Base-by-base conservation (phyloP, 768 basidiomycete genomes). In the Tricholoma saponaceum region DNA sequence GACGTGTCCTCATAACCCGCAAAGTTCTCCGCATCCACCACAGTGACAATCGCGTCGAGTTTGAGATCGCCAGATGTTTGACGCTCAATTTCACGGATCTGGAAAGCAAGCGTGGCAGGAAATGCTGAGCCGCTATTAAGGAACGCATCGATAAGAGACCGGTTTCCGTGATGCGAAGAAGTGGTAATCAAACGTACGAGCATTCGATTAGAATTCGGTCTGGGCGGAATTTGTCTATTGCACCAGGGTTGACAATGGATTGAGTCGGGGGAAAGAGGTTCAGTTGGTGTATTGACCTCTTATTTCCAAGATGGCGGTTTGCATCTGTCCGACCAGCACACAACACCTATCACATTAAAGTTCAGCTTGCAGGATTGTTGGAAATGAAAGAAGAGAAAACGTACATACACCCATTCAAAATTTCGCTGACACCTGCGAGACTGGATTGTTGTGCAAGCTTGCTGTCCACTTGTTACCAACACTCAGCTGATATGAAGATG, bases 151-250 rank as follows among this genome's bases (percentile, higher is more conserved):
- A 39, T 4, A 18, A 47, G 14, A 16, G 20, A 22, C 39, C 20
- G 16, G 0, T 14, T 22, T n/a, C 6, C 3, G 30, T 32, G 23
- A 9, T 51, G 47, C 16, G 16, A 28, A 52, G 22, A 47, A n/a
- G 12, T 8, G 16, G 2, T 14, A 35, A 26, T 39, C 3, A 26
- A 23, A 76, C 85, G 55, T 67, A 94, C 92, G 93, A 95, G 79
- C 90, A 92, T 74, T 98, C 95, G 58, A 98, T 92, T 64, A 98
- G 87, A 65, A 98, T 95, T 35, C 95, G 80, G 72, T 98, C 93
- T 2, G 95, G 94, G 18, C 78, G 74, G 71, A 82, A 94, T 60
- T 85, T 90, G 35, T 95, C 92, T 93, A 62, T 39, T 26, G 39
- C 35, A 54, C 8, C 51, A 51, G 35, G 43, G 26, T 9, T 41